Base-by-base conservation (phyloP, 257 asterid genomes). In the Solanum sitiens region DNA sequence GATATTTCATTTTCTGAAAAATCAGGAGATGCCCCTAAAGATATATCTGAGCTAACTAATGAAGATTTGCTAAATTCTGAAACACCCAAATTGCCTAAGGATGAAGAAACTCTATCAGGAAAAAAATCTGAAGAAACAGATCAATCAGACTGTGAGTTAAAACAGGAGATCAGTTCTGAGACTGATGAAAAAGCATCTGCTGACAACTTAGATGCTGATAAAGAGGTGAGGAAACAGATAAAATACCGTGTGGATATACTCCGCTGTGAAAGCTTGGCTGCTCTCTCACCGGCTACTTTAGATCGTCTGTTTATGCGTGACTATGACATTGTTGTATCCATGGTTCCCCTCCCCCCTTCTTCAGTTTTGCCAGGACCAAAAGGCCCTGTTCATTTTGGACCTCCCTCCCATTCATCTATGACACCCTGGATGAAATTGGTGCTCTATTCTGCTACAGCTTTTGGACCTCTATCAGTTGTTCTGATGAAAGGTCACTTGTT, bases 371-470 rank as follows among this genome's bases (percentile, higher is more conserved):
- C 99, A 40, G 99, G 99, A 89, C 88, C 99, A 20, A 96, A 93
- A 89, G 99, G 99, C 75, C 99, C 99, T 32, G 92, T 97, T 87
- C 99, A 97, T 93, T 97, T 97, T 90, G 99, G 99, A 70, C 99
- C 99, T 65, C 99, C 99, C 59, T 94, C 99, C 32, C 93, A 95
- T 89, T 94, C 99, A 87, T 96, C 99, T 56, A 96, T 97, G 98
- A 97, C 99, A 87, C 98, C 99, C 84, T 97, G 99, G 99, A 96
- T 97, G 97, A 97, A 95, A 90, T 92, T 97, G 94, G 96, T 94
- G 44, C 87, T 97, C 35, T 97, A 95, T 90, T 87, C 96, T 85
- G 96, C 95, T 90, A 91, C 94, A 27, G 93, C 94, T 83, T 91
- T 93, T 91, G 99, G 99, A 84, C 99, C 99, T 86, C 93, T 97